Evolutionary conservation across 108 stramenopile genomes (phyloP).

Genomic region (Cylindrotheca closterium): DNA sequence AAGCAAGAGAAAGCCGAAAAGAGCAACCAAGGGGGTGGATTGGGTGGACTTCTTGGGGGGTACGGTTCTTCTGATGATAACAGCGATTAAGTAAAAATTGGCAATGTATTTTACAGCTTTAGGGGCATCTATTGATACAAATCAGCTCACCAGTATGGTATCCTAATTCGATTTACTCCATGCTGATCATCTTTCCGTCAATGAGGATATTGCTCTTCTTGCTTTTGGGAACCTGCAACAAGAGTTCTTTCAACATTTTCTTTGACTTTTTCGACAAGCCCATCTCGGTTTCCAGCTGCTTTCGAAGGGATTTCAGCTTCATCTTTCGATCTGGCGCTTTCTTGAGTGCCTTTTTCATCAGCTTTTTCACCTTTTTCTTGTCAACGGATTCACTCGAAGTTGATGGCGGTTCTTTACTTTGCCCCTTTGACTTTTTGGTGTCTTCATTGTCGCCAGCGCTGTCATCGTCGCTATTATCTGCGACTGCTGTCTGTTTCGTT

Average conservation of each 20-base stretch:
- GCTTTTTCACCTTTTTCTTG: conserved; percentile 39
- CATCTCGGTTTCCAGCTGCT: conserved; percentile 25
- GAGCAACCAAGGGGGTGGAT: no score
- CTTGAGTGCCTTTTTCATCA: conserved; percentile 76
- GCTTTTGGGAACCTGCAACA: conserved; percentile 16
- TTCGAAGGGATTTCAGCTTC: conserved; percentile 60
- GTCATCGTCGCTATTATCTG: no score
- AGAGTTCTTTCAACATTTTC: conserved; percentile 30
- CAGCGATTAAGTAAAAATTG: conserved; percentile 6
- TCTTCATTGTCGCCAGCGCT: conserved; percentile 22
- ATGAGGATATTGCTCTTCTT: conserved; percentile 29
- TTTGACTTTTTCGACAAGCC: conserved; percentile 24
- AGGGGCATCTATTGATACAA: no score
- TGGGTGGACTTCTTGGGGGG: conserved; percentile 52
- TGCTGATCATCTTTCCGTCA: conserved; percentile 31
- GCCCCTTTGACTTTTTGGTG: not conserved
- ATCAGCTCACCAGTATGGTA: not conserved
- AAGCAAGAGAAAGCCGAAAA: conserved; percentile 38
- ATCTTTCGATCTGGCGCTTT: conserved; percentile 59
- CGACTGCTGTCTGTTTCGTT: no score
- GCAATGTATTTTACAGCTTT: not conserved
- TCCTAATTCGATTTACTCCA: conserved; percentile 16
- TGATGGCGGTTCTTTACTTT: conserved; percentile 15
- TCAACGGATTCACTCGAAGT: conserved; percentile 15
- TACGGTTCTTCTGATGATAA: conserved; percentile 56